These are phyloP conservation scores for Mycosarcoma mackinlayi DNA, from an alignment of 1,284 basidiomycete genomes.

Conservation along the genomic window DNA sequence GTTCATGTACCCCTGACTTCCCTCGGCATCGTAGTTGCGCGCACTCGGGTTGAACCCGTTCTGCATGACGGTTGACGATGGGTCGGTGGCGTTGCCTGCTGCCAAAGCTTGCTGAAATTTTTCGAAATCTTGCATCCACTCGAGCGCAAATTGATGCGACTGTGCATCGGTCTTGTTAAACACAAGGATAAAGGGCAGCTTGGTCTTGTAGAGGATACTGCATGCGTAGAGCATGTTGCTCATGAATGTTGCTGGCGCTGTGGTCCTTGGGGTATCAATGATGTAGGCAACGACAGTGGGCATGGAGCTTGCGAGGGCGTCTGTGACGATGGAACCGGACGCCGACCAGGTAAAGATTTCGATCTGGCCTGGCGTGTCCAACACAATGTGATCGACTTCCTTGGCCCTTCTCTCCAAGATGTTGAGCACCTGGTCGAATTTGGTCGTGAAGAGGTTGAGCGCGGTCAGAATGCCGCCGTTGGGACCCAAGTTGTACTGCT, in stretches of 20 bases:
- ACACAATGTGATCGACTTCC: conserved; percentile 85
- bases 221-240: conserved; percentile 99
- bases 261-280: conserved; percentile 95
- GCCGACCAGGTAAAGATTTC: conserved; percentile 99
- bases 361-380: conserved; percentile 98
- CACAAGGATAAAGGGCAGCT: conserved; percentile 94
- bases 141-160: conserved; percentile 87
- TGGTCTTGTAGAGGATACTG: conserved; percentile 98
- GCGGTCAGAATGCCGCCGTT: conserved; percentile 98
- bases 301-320: conserved; percentile 91
- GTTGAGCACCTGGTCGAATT: conserved; percentile 95
- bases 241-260: conserved; percentile 98
- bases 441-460: conserved; percentile 97
- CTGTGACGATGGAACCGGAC: conserved; percentile 97
- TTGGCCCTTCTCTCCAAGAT: conserved; percentile 91
- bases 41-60: conserved; percentile 20
- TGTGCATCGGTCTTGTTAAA: conserved; percentile 99
- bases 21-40: conserved; percentile 34
- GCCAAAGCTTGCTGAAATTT: conserved; percentile 72
- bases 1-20: conserved; percentile 92
- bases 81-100: conserved; percentile 69
- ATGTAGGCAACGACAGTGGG: conserved; percentile 96
- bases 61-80: conserved; percentile 68
- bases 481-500: conserved; percentile 98
- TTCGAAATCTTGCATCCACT: conserved; percentile 99